Conservation (phyloP, 139 green algal genomes). For the Desmodesmus armatus region DNA sequence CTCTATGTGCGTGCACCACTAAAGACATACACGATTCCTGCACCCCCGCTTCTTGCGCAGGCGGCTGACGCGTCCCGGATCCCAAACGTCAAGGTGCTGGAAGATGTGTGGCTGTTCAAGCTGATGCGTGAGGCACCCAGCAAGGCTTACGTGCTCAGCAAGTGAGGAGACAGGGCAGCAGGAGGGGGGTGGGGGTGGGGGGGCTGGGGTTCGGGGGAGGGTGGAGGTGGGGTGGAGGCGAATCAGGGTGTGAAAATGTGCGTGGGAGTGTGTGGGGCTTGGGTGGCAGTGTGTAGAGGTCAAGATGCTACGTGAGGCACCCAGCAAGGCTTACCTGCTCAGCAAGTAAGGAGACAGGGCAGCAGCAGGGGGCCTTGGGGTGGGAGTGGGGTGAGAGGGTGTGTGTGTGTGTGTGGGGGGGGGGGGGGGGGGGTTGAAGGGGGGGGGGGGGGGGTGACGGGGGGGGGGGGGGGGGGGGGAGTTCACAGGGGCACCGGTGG, state of each 20-base stretch:
- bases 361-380: neutral
- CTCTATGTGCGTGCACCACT: neutral
- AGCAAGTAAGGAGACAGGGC: neutral
- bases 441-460: neutral
- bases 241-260: neutral
- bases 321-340: neutral
- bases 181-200: too few species aligned
- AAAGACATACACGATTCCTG: neutral
- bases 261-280: neutral
- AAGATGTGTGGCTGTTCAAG: constrained; percentile 1
- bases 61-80: neutral
- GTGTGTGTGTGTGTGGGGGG: neutral
- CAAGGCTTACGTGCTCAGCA: neutral
- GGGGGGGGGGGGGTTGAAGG: neutral
- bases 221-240: neutral
- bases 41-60: neutral
- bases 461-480: too few species aligned
- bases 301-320: neutral
- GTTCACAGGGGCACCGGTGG: too few species aligned
- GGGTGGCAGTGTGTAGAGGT: neutral
- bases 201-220: neutral
- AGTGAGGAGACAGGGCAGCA: too few species aligned
- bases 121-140: neutral
- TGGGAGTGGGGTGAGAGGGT: neutral
- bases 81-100: neutral